A percentile compares a stretch with the other conserved stretches of the same genome.
Conservation (phyloP, 352 stramenopile genomes). For the Hyaloperonospora arabidopsidis region DNA sequence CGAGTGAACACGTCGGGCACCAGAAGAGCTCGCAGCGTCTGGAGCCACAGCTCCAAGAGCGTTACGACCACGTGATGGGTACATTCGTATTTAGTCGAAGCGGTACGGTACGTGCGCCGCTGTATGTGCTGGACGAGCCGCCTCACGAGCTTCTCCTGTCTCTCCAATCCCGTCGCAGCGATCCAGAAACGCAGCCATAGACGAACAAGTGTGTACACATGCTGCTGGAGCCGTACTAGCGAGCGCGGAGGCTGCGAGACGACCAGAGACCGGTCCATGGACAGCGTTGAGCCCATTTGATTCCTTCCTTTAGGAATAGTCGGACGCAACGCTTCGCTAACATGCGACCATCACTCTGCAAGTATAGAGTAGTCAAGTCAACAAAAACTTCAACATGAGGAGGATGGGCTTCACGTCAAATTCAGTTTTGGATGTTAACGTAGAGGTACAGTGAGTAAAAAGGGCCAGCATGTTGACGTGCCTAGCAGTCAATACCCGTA, state of each 20-base stretch:
- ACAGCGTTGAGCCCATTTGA: constrained; percentile 19
- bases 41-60: constrained; percentile 66
- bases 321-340: constrained; percentile 12
- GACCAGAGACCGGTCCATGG: constrained; percentile 9
- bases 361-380: constrained; percentile 12
- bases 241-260: constrained; percentile 18
- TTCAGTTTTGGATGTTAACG: constrained; percentile 17
- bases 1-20: constrained; percentile 74
- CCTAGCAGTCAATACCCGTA: constrained; percentile 57
- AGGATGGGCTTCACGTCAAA: constrained; percentile 8
- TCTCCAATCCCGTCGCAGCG: constrained; percentile 64
- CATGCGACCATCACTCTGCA: constrained; percentile 19
- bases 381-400: constrained; percentile 14
- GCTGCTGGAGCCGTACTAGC: constrained; percentile 17
- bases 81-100: constrained; percentile 25
- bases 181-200: constrained; percentile 73
- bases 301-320: not conserved
- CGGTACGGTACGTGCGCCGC: constrained; percentile 34
- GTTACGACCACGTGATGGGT: constrained; percentile 50
- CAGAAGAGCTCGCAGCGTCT: constrained; percentile 56
- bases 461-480: not conserved
- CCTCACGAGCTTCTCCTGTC: constrained; percentile 44
- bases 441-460: not conserved
- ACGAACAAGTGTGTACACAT: constrained; percentile 31
- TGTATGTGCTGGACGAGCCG: constrained; percentile 43